Evolutionary conservation across 257 asterid species (phyloP), one percentile per base, ranked within the genome.

Genomic region (Linaria vulgaris): DNA sequence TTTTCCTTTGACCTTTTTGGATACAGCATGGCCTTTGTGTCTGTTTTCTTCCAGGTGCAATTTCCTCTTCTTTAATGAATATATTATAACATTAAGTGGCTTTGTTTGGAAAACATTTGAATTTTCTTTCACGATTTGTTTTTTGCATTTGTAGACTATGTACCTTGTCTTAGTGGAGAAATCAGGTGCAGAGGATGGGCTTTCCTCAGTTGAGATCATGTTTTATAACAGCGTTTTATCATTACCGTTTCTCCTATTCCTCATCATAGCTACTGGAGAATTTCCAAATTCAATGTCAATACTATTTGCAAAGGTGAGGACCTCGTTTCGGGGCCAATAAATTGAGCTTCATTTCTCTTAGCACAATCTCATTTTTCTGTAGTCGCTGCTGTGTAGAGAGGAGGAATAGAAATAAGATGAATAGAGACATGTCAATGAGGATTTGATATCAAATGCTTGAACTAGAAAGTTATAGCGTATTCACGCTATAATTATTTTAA

Each of bases 171-270:
- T 94, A 74, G 99, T 94, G 61, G 99, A 94, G 76, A 87, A 82
- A 78, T 87, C 99, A 9, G 97, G 99, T 58, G 97, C 92, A 56
- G 99, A 94, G 74, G 99, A 90, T 50, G 97, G 97, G 60, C 95
- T 94, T 74, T 79, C 95, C 9, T 90, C 99, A 9, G 71, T 94
- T 23, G 99, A 94, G 77, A 87, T 94, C 67, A 94, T 94, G 99
- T 77, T 85, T 58, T 90, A 94, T 62, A 94, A 90, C 78, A 87
- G 97, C 65, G 23, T 94, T 58, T 69, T 94, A 70, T 94, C 99
- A 4, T 63, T 94, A 61, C 99, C 97, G 3, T 84, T 90, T 78
- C 95, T 94, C 37, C 65, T 85, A 38, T 82, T 94, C 82, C 95
- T 94, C 72, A 90, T 94, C 75, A 75, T 87, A 79, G 83, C 83